Conservation (phyloP, 176 grass and related monocot species). For the Elaeis guineensis region DNA sequence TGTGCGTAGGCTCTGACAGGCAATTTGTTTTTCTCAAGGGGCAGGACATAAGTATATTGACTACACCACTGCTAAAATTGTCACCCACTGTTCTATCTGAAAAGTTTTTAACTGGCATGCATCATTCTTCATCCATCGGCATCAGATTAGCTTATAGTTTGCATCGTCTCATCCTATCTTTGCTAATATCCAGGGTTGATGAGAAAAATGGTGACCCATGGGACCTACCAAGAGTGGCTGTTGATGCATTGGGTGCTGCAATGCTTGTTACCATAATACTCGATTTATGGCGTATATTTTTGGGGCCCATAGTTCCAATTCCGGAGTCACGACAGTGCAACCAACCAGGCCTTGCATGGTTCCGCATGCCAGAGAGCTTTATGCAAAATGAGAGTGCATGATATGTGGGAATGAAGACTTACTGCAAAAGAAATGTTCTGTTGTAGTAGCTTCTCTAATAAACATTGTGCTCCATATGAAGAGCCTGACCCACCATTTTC, state of each 20-base stretch:
- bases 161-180: not conserved
- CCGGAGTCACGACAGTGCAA: conserved; percentile 36
- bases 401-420: not conserved
- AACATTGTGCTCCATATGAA: no score
- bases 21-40: no score
- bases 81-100: no score
- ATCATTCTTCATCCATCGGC: no score
- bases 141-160: no score
- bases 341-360: conserved; percentile 77
- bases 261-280: conserved; percentile 97
- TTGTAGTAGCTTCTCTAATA: no score
- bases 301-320: conserved; percentile 58
- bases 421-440: no score
- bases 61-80: no score
- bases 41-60: no score
- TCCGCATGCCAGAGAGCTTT: conserved; percentile 9
- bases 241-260: conserved; percentile 72
- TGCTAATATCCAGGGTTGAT: conserved; percentile 38
- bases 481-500: no score
- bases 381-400: conserved; percentile 42
- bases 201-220: conserved; percentile 49
- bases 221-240: conserved; percentile 68
- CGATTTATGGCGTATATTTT: conserved; percentile 78
- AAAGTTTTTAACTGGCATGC: no score
- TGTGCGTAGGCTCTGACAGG: no score